Conservation (phyloP, 2,329 filamentous ascomycete genomes). For the Alternaria dauci region DNA sequence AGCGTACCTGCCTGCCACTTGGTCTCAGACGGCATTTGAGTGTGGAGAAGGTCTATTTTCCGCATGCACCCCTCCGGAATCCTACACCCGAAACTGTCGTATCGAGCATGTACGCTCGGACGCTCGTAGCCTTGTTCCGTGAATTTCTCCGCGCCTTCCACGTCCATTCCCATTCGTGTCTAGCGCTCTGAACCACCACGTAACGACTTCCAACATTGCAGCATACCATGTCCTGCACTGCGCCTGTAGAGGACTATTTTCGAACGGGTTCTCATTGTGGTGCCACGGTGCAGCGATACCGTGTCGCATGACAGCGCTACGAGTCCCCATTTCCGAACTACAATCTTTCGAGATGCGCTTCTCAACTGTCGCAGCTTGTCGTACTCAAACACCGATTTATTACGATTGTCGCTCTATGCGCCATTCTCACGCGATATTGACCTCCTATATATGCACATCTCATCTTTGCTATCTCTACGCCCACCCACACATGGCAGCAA, state of each 20-base stretch:
- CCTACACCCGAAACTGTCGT: neutral
- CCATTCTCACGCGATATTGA: neutral
- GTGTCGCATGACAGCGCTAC: neutral
- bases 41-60: neutral
- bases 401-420: neutral
- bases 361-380: neutral
- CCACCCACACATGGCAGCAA: slow-evolving; percentile 1
- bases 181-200: neutral
- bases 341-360: neutral
- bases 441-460: neutral
- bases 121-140: neutral
- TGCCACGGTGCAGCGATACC: neutral
- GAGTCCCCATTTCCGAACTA: neutral
- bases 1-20: neutral
- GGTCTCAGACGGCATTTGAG: neutral
- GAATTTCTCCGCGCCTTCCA: neutral
- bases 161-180: neutral
- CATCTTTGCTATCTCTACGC: slow-evolving; percentile 7
- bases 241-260: neutral
- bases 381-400: neutral
- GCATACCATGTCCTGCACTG: neutral
- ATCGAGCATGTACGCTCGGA: neutral
- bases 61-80: slow-evolving; percentile 2
- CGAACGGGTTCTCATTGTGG: neutral
- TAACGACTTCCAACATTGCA: neutral